Conservation (phyloP, 306 rosid genomes). For the Ziziphus jujuba region DNA sequence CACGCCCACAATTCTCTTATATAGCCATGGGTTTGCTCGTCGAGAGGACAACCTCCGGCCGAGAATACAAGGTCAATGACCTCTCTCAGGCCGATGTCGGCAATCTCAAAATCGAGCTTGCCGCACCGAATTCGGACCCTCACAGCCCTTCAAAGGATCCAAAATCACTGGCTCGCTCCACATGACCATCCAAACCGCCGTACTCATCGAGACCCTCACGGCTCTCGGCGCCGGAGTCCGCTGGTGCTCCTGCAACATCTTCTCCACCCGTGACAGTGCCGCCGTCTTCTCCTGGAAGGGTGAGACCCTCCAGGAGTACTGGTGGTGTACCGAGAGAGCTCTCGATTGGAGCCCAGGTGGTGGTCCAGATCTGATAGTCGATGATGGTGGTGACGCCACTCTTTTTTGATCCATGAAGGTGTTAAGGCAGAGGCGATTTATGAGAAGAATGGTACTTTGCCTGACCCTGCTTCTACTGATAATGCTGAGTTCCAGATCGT, state of each 20-base stretch:
- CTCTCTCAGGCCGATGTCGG: too few species aligned
- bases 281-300: slow-evolving; percentile 98
- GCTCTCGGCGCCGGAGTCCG: too few species aligned
- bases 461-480: slow-evolving; percentile 72
- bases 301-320: slow-evolving; percentile 89
- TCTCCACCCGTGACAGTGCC: slow-evolving; percentile 81
- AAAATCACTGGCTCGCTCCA: slow-evolving; percentile 94
- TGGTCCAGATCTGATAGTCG: slow-evolving; percentile 92
- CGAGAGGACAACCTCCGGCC: too few species aligned
- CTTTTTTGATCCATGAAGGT: slow-evolving; percentile 86
- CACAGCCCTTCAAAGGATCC: slow-evolving; percentile 84
- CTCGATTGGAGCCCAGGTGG: slow-evolving; percentile 92
- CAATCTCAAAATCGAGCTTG: too few species aligned
- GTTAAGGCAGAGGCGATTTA: slow-evolving; percentile 77
- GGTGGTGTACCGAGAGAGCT: slow-evolving; percentile 98
- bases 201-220: too few species aligned
- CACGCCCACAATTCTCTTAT: too few species aligned
- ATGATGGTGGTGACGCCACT: slow-evolving; percentile 88
- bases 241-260: too few species aligned
- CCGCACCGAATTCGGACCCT: slow-evolving; percentile 63
- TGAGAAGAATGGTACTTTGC: slow-evolving; percentile 53
- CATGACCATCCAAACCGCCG: too few species aligned
- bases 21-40: too few species aligned
- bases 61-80: too few species aligned
- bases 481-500: slow-evolving; percentile 87